Conservation (phyloP, 2,329 filamentous ascomycete genomes). For the Cercospora sojina region DNA sequence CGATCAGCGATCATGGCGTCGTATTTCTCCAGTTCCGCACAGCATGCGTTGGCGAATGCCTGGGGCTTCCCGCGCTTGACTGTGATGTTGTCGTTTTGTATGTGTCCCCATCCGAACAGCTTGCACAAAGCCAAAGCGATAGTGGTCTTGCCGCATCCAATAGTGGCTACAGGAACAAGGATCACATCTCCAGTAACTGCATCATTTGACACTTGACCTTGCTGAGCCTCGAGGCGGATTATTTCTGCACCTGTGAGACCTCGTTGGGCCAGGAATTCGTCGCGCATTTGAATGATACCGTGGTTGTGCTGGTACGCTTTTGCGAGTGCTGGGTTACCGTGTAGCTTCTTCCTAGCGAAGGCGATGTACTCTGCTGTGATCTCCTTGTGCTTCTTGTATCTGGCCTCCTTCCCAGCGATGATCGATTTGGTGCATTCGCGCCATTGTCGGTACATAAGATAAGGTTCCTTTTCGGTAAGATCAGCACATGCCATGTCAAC, state of each 20-base stretch:
- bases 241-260: slow-evolving; percentile 87
- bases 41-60: slow-evolving; percentile 71
- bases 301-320: slow-evolving; percentile 82
- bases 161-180: slow-evolving; percentile 86
- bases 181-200: slow-evolving; percentile 68
- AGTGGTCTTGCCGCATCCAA: slow-evolving; percentile 97
- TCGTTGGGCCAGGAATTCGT: slow-evolving; percentile 81
- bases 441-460: slow-evolving; percentile 98
- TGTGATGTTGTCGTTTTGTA: slow-evolving; percentile 95
- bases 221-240: slow-evolving; percentile 68
- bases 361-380: slow-evolving; percentile 90
- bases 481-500: neutral
- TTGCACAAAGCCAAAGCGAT: slow-evolving; percentile 76
- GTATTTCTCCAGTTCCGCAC: slow-evolving; percentile 61
- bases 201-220: slow-evolving; percentile 51
- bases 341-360: slow-evolving; percentile 74
- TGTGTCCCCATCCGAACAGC: slow-evolving; percentile 86
- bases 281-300: slow-evolving; percentile 85
- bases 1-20: slow-evolving; percentile 84
- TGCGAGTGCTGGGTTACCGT: slow-evolving; percentile 64
- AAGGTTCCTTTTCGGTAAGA: slow-evolving; percentile 63
- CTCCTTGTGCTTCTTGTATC: slow-evolving; percentile 78
- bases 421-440: slow-evolving; percentile 91
- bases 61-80: slow-evolving; percentile 72
- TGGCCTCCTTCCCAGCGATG: slow-evolving; percentile 71